These are phyloP conservation scores for Globisporangium paddicum DNA, from an alignment of 352 stramenopile species.

Conservation along the genomic window DNA sequence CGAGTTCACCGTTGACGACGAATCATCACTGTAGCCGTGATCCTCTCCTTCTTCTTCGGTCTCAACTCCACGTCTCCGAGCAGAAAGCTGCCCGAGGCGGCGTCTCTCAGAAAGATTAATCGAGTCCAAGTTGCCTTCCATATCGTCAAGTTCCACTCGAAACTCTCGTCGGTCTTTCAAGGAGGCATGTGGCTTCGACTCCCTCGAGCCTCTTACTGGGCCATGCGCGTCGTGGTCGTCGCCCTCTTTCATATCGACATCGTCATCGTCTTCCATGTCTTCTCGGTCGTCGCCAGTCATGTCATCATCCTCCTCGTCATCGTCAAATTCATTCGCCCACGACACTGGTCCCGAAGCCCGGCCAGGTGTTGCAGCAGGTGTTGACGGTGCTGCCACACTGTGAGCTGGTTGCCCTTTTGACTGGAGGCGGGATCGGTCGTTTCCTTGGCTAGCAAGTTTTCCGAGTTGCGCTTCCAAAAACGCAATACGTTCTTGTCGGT, in stretches of 20 bases:
- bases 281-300: conserved; percentile 40
- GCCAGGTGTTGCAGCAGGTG: conserved; percentile 3
- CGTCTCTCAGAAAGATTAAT: conserved; percentile 35
- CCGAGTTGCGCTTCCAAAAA: conserved; percentile 62
- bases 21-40: conserved; percentile 52
- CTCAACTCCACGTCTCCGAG: conserved; percentile 16
- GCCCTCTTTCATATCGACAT: conserved; percentile 51
- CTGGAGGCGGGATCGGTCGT: conserved; percentile 1
- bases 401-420: neutral
- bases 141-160: conserved; percentile 46
- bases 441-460: conserved; percentile 21
- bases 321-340: conserved; percentile 67
- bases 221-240: conserved; percentile 22
- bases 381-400: conserved; percentile 2
- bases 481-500: conserved; percentile 51
- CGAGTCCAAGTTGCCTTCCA: conserved; percentile 37
- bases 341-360: conserved; percentile 32
- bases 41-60: conserved; percentile 22
- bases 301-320: conserved; percentile 64
- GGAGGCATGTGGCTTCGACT: conserved; percentile 3
- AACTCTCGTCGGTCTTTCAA: conserved; percentile 36
- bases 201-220: conserved; percentile 12
- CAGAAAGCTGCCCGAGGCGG: conserved; percentile 26
- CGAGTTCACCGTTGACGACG: conserved; percentile 28
- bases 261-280: conserved; percentile 35